Percentiles rank a stretch among this genome's conserved stretches.
phyloP scores from a whole-genome alignment of 495 filamentous ascomycete genomes.

The Daldinia vernicosa region DNA sequence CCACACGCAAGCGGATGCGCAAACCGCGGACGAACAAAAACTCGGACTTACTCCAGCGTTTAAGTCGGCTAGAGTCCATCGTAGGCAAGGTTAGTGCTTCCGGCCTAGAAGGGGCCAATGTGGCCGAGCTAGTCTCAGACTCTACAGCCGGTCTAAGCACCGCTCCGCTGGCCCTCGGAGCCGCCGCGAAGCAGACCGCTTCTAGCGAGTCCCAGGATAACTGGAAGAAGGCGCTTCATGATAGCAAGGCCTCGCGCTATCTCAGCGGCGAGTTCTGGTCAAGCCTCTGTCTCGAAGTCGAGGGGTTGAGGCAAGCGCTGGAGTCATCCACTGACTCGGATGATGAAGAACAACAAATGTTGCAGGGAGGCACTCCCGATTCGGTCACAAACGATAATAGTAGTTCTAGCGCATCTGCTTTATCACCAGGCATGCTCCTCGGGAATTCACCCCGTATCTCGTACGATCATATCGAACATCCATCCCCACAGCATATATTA shows the following conservation, averaged over 20 bases:
- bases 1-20: slow-evolving; percentile 64
- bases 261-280: slow-evolving; percentile 83
- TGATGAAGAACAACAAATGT: slow-evolving; percentile 54
- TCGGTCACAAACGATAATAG: slow-evolving; percentile 46
- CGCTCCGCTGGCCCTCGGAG: slow-evolving; percentile 48
- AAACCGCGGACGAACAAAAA: slow-evolving; percentile 46
- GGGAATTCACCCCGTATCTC: slow-evolving; percentile 55
- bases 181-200: slow-evolving; percentile 47
- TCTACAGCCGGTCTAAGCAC: slow-evolving; percentile 8
- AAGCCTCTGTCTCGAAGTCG: slow-evolving; percentile 74
- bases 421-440: slow-evolving; percentile 58
- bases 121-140: background rate
- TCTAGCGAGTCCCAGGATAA: slow-evolving; percentile 19
- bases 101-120: slow-evolving; percentile 15
- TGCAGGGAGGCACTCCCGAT: slow-evolving; percentile 55
- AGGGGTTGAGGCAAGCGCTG: slow-evolving; percentile 50
- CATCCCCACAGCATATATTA: slow-evolving; percentile 69
- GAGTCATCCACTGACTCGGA: slow-evolving; percentile 56
- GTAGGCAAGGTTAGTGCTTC: slow-evolving; percentile 61
- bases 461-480: slow-evolving; percentile 42
- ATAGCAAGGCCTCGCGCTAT: slow-evolving; percentile 61
- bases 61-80: slow-evolving; percentile 76
- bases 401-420: slow-evolving; percentile 65
- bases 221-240: slow-evolving; percentile 31
- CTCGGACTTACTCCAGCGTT: slow-evolving; percentile 69